These are phyloP conservation scores for Cydonia oblonga DNA, from an alignment of 331 rosid species.

Conservation along the genomic window DNA sequence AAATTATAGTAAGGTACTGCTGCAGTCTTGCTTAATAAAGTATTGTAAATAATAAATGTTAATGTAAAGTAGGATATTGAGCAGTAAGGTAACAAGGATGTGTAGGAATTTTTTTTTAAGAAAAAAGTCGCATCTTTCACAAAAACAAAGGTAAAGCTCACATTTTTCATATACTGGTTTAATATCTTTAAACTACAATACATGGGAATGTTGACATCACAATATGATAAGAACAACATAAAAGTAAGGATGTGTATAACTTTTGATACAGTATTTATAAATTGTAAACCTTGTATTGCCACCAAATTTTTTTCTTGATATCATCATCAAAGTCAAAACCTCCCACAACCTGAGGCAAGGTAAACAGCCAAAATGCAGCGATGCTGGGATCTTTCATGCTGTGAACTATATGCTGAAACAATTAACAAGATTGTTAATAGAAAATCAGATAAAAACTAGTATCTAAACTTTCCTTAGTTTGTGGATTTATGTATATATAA, in stretches of 20 bases:
- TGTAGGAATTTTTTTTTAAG: too few species aligned
- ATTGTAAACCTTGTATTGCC: constrained; percentile 71
- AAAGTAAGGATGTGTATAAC: not conserved
- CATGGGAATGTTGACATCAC: not conserved
- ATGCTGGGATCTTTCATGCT: constrained; percentile 96
- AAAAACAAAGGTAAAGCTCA: not conserved
- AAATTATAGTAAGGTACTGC: constrained; percentile 1
- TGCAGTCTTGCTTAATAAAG: too few species aligned
- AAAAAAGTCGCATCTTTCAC: too few species aligned
- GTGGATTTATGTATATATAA: not conserved
- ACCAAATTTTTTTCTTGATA: constrained; percentile 78
- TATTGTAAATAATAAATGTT: too few species aligned
- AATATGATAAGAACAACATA: not conserved
- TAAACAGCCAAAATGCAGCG: constrained; percentile 90
- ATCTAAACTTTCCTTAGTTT: not conserved
- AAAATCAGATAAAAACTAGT: constrained; percentile 14
- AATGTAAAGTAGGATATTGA: too few species aligned
- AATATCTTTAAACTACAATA: not conserved
- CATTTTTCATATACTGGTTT: not conserved
- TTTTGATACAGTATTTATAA: not conserved
- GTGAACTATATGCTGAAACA: constrained; percentile 68
- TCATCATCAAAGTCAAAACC: constrained; percentile 74
- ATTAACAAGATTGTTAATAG: not conserved
- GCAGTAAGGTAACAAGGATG: too few species aligned
- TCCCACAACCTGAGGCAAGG: constrained; percentile 79